These are phyloP conservation scores for Marasmius oreades DNA, from an alignment of 1,284 basidiomycete genomes.

Conservation along the genomic window DNA sequence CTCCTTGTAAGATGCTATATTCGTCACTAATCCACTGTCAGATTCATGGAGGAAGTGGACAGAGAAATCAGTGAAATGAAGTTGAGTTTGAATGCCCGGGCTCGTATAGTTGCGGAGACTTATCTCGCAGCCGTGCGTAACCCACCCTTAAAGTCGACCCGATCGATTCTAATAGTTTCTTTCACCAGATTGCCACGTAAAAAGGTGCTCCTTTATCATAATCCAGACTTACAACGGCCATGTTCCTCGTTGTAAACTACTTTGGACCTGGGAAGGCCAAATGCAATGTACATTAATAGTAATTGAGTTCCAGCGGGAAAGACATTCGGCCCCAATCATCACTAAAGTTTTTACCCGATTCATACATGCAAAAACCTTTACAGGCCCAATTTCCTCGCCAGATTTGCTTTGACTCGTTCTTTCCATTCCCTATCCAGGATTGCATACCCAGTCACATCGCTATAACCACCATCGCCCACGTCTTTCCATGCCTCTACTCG, in stretches of 20 bases:
- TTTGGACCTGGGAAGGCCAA: not conserved
- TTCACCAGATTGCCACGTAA: slow-evolving; percentile 18
- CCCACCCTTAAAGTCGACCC: not conserved
- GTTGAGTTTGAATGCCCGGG: slow-evolving; percentile 89
- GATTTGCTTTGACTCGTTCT: slow-evolving; percentile 8
- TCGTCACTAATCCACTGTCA: slow-evolving; percentile 25
- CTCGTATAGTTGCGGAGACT: slow-evolving; percentile 95
- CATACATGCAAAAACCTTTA: not conserved
- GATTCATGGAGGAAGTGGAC: slow-evolving; percentile 98
- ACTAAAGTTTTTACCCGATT: too few species aligned
- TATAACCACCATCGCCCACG: slow-evolving; percentile 4
- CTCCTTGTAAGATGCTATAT: slow-evolving; percentile 4
- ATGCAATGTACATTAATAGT: slow-evolving; percentile 1
- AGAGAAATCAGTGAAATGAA: slow-evolving; percentile 92
- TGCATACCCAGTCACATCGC: slow-evolving; percentile 13
- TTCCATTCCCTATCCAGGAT: slow-evolving; percentile 15
- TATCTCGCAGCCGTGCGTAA: slow-evolving; percentile 70
- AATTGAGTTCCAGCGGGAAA: not conserved
- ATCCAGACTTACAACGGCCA: not conserved
- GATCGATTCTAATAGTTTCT: not conserved
- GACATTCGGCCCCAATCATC: not conserved
- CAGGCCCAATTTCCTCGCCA: slow-evolving; percentile 12
- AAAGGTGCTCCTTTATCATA: too few species aligned
- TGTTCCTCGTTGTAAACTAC: not conserved
- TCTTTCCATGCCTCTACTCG: slow-evolving; percentile 12